Evolutionary conservation across 148 eudicot genomes (phyloP), one percentile per base, ranked within the genome.

Genomic region (Simmondsia chinensis): DNA sequence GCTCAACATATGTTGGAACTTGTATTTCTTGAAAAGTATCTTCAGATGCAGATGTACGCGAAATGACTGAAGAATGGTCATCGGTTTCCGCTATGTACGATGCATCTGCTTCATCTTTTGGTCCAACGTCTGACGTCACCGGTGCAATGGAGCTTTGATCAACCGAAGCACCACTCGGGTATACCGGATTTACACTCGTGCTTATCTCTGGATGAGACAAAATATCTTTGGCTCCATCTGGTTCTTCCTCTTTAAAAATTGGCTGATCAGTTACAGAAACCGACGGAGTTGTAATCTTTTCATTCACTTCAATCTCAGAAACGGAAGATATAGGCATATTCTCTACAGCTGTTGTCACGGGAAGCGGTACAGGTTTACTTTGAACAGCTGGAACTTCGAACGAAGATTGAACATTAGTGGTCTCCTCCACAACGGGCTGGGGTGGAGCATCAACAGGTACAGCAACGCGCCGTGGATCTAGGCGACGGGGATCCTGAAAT

Each of bases 401-500:
- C 46, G 64, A 74, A 33, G 74, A 43, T 56, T 64, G 65, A 24
- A 56, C 36, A 24, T 59, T 15, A 14, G 31, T 54, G 12, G 52
- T 59, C 23, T 82, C 83, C 48, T 85, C 94, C 46, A 57, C 37
- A 42, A 42, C 18, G 48, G 71, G 63, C 31, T 22, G 50, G 10
- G 69, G 56, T 48, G 72, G 71, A 39, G 65, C 61, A 55, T 66
- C 95, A 47, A 60, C 64, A 35, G 83, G 63, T 38, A 33, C 49
- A 4, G 61, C 57, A 38, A 39, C 51, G 42, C 86, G 77, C 43
- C 95, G 70, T 4, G 99, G 89, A 65, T 85, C 99, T 65, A 76
- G 59, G 36, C 99, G 99, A 9, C 99, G 95, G 11, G 95, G 95
- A 66, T 91, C 95, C 99, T 91, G 69, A 27, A 53, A 20, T 48